Conservation (phyloP, 1,139 yeast species). For the Taphrina communis region DNA sequence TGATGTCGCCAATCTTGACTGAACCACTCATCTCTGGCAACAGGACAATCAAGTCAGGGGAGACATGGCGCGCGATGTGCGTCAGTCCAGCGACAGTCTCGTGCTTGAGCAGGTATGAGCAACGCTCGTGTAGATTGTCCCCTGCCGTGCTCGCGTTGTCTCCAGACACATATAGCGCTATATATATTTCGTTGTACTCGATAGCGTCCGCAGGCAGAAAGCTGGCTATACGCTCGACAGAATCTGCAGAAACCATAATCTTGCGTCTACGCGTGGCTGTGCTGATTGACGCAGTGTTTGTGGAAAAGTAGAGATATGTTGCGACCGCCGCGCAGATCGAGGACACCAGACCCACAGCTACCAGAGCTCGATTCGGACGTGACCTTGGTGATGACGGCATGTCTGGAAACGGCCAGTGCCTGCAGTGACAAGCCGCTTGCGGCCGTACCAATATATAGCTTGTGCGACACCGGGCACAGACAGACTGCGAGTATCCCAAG, state of each 20-base stretch:
- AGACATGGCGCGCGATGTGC: conserved; percentile 33
- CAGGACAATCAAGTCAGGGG: conserved; percentile 28
- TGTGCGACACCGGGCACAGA: too few relatives aligned
- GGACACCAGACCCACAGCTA: conserved; percentile 16
- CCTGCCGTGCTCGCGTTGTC: neutral
- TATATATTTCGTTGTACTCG: conserved; percentile 8
- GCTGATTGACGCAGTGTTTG: neutral
- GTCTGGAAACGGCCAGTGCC: neutral
- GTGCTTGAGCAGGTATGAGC: conserved; percentile 19
- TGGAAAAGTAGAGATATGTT: conserved; percentile 12
- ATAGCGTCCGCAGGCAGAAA: neutral
- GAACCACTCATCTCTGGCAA: conserved; percentile 6
- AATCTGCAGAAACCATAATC: conserved; percentile 5
- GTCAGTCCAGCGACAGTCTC: conserved; percentile 28
- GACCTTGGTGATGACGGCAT: conserved; percentile 4
- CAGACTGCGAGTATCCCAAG: neutral
- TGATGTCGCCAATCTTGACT: conserved; percentile 13
- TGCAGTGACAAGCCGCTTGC: neutral
- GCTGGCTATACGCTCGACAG: neutral
- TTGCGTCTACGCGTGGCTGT: conserved; percentile 3
- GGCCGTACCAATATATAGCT: too few relatives aligned
- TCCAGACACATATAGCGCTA: neutral
- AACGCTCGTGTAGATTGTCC: conserved; percentile 1
- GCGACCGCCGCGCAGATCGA: conserved; percentile 22
- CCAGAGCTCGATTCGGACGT: conserved; percentile 1